Conservation (phyloP, 1,284 basidiomycete species). For the Rhodotorula sp. region DNA sequence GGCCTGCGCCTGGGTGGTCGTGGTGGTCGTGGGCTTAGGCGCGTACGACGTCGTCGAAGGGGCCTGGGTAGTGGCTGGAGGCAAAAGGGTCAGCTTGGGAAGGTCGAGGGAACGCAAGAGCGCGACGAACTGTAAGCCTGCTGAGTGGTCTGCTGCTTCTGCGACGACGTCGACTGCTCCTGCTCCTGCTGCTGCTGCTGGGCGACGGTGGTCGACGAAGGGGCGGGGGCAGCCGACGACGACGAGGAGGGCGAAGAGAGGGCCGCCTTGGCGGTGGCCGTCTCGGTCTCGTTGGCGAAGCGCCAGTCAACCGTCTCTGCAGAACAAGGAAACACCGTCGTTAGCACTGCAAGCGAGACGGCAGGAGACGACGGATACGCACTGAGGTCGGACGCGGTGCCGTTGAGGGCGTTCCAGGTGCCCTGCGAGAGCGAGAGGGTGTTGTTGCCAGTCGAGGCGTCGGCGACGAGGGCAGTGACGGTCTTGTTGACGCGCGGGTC, state of each 20-base stretch:
- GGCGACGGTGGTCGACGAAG: conserved; percentile 8
- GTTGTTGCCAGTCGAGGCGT: conserved; percentile 30
- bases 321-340: background rate
- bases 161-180: background rate
- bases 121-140: conserved; percentile 8
- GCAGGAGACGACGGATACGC: background rate
- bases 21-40: conserved; percentile 43
- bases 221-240: conserved; percentile 3
- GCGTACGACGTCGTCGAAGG: conserved; percentile 23
- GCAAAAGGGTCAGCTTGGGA: conserved; percentile 1
- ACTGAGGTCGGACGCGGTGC: conserved; percentile 25
- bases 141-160: conserved; percentile 50
- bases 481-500: conserved; percentile 25
- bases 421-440: conserved; percentile 37
- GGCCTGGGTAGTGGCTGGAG: conserved; percentile 4
- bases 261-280: conserved; percentile 32
- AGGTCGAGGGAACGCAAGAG: background rate
- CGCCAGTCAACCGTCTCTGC: conserved; percentile 36
- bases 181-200: conserved; percentile 6
- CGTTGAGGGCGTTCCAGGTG: conserved; percentile 35
- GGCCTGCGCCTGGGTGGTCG: conserved; percentile 42
- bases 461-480: conserved; percentile 34
- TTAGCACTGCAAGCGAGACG: background rate
- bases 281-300: conserved; percentile 41
- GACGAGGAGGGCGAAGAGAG: conserved; percentile 6